Base-by-base conservation (phyloP, 441 rosid species). In the Bruguiera hainesii region DNA sequence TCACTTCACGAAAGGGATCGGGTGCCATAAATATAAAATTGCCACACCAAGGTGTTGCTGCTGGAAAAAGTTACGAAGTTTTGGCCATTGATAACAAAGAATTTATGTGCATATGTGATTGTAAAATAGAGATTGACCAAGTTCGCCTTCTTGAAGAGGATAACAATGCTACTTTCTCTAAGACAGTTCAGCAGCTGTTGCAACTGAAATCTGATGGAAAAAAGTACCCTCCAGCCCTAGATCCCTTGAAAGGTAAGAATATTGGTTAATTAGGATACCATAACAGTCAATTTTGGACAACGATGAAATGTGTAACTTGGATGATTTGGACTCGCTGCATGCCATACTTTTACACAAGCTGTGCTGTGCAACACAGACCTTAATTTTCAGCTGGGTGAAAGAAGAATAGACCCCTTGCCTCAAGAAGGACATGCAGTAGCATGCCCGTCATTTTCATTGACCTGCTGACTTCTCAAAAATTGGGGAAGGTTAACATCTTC, bases 61-160 rank as follows among this genome's bases (percentile, higher is more conserved):
- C 96, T 76, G 98, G 98, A 71, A 83, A 86, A 67, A 84, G 84
- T 69, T 95, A 80, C 74, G 99, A 92, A 87, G 91, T 90, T 79
- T 85, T 79, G 73, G 89, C 59, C 73, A 81, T 87, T 80, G 96
- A 95, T 64, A 83, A 67, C 56, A 77, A 71, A 66, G 98, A 89
- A 71, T 79, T 95, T 70, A 70, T 81, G 69, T 79, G 87, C 80
- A 88, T 92, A 71, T 95, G 98, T 77, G 20, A 39, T 51, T 11
- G 78, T 66, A 81, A 77, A 78, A 82, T 92, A 74, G 76, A 79
- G 76, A 80, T 95, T 60, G 91, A 89, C 69, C 89, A 35, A 51
- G 87, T 39, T 67, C 73, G 88, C 75, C 86, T 95, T 76, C 98
- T 95, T 64, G 96, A 95, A 78, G 80, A 82, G 61, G 76, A 70